Base-by-base conservation (phyloP, 345 rosid species). In the Trapa bicornis region DNA sequence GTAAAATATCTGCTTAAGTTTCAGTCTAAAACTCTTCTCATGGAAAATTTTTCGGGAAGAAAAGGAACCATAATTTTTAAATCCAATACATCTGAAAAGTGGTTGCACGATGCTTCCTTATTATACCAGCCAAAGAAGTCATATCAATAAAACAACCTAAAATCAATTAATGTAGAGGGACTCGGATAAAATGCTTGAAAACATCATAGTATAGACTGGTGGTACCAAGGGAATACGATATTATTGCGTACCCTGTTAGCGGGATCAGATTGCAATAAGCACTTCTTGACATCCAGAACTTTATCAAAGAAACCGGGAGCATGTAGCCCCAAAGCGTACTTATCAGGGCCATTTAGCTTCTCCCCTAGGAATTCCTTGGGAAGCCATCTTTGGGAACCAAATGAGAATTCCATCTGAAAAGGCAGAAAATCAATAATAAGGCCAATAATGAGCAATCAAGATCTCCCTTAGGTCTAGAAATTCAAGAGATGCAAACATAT, bases 281-380 rank as follows among this genome's bases (percentile, higher is more conserved):
- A 93, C 72, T 81, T 85, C 67, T 85, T 78, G 15, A 93, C 80
- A 72, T 93, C 81, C 38, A 90, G 76, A 74, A 93, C 93, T 84
- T 88, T 93, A 75, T 90, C 96, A 52, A 93, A 93, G 72, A 76
- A 89, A 42, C 94, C 98, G 68, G 97, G 92, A 53, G 91, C 98
- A 74, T 90, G 97, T 48, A 93, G 79, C 66, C 98, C 96, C 70
- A 93, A 60, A 0, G 96, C 94, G 75, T 81, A 84, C 68, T 76
- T 81, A 71, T 73, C 76, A 35, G 65, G 69, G 66, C 81, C 86
- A 71, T 85, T 87, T 39, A 77, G 74, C 65, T 64, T 84, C 80
- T 93, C 84, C 48, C 78, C 76, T 56, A 85, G 65, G 70, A 68
- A 61, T 75, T 88, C 92, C 75, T 43, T 70, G 1, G 98, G 96